Evolutionary conservation across 768 basidiomycete species (phyloP), one percentile per base, ranked within the genome.

Genomic region (Harrya chromipes): DNA sequence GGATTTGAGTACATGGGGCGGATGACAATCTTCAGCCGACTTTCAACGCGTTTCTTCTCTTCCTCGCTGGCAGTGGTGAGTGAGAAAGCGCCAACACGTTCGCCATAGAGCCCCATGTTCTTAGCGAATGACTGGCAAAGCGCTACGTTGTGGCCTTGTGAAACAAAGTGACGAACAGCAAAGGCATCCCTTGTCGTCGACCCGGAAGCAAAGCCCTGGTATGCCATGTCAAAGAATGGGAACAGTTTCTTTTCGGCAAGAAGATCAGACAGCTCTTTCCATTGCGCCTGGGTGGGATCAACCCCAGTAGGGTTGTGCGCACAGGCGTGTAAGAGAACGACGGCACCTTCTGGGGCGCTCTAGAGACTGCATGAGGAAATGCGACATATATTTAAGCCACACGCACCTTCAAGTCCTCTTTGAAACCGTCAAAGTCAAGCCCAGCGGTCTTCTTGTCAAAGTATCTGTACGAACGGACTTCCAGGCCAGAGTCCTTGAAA

Each of bases 191-290:
- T 84, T 57, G 84, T 68, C 56, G 91, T 93, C 44, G 85, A 84
- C 43, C 97, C 97, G 20, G 94, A 97, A 31, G 97, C 95, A 68
- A 99, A 99, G 44, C 97, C 97, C 72, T 97, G 93, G 76, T 99
- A 99, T 14, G 97, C 95, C 94, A 97, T 97, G 72, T 99, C 97
- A 69, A 98, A 97, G 83, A 97, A 93, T 45, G 95, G 90, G 84
- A 97, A 95, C 60, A 95, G 81, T 56, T 84, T 82, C 76, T 82
- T 90, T 74, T 92, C 87, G 64, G 90, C 84, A 59, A 95, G 72
- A 52, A 98, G 75, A 60, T 92, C 80, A 37, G 90, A 92, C 54
- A 99, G 84, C 67, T 90, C 81, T 53, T 77, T 79, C 97, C 97
- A 99, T 73, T 99, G 94, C 43, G 83, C 85, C 19, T 78, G 81